phyloP scores from a whole-genome alignment of 2,329 filamentous ascomycete genomes.

The Tympanopsis confertula region DNA sequence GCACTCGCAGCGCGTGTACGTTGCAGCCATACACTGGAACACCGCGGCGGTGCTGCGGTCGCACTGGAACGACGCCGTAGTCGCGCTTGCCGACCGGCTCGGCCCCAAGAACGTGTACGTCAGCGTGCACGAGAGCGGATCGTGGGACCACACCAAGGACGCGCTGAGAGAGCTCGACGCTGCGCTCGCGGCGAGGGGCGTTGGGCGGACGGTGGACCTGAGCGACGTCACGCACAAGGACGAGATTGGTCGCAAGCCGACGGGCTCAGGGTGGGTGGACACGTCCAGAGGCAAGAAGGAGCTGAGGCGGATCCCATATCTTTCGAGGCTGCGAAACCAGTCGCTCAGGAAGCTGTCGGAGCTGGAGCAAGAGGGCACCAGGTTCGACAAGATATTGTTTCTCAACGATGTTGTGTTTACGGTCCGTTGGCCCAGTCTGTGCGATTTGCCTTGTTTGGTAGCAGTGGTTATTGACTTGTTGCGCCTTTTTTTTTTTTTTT shows the following conservation, averaged over 20 bases:
- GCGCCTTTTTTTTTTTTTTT: neutral
- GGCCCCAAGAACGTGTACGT: constrained; percentile 57
- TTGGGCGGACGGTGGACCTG: constrained; percentile 41
- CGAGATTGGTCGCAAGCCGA: constrained; percentile 31
- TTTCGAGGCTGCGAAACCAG: constrained; percentile 51
- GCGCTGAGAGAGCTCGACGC: constrained; percentile 43
- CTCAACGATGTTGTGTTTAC: constrained; percentile 53
- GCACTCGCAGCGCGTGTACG: constrained; percentile 38
- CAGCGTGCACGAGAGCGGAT: constrained; percentile 57
- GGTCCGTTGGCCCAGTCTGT: constrained; percentile 20
- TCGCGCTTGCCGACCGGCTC: constrained; percentile 41
- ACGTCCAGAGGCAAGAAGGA: constrained; percentile 41
- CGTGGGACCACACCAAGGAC: constrained; percentile 56
- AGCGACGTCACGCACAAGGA: constrained; percentile 48
- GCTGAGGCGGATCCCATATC: constrained; percentile 56
- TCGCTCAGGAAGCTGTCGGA: constrained; percentile 47
- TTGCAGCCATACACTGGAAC: constrained; percentile 61
- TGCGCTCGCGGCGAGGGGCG: constrained; percentile 35
- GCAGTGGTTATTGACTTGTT: neutral
- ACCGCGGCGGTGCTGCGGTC: constrained; percentile 44
- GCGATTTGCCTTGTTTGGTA: neutral
- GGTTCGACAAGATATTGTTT: constrained; percentile 47
- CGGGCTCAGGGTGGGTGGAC: constrained; percentile 48
- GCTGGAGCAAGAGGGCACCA: constrained; percentile 33
- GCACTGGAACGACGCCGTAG: constrained; percentile 51